Conservation (phyloP, 139 green algal species). For the Deuterostichococcus epilithicus region DNA sequence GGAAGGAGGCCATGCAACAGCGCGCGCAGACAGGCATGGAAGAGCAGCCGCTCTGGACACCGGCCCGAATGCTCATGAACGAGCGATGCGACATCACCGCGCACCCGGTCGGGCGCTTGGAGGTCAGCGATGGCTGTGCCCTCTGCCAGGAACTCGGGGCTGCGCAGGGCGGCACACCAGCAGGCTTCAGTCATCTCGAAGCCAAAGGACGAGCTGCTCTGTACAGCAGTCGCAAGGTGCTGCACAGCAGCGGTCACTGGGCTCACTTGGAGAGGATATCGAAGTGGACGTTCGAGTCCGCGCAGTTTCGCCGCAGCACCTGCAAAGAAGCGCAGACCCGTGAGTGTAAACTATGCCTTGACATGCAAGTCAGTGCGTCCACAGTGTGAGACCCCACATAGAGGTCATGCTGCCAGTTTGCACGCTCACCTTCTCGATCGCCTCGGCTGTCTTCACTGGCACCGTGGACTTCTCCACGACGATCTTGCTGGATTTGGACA, state of each 20-base stretch:
- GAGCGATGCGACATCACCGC: too few relatives aligned
- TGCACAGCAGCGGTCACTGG: slow-evolving; percentile 68
- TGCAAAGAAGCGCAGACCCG: slow-evolving; percentile 14
- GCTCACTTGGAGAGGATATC: slow-evolving; percentile 94
- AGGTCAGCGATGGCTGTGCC: slow-evolving; percentile 87
- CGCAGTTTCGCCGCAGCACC: slow-evolving; percentile 79
- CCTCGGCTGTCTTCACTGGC: slow-evolving; percentile 98
- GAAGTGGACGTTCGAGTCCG: slow-evolving; percentile 69
- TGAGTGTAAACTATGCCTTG: not conserved
- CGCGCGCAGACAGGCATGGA: too few relatives aligned
- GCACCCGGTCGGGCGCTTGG: slow-evolving; percentile 68
- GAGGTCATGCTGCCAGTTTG: too few relatives aligned
- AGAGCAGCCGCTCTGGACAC: too few relatives aligned
- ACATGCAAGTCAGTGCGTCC: too few relatives aligned
- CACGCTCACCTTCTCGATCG: slow-evolving; percentile 90
- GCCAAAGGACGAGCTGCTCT: too few relatives aligned
- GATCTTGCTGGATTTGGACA: slow-evolving; percentile 87
- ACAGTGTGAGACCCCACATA: too few relatives aligned
- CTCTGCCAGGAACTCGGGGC: slow-evolving; percentile 88
- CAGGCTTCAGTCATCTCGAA: not conserved
- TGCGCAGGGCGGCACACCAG: slow-evolving; percentile 39
- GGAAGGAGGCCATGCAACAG: too few relatives aligned
- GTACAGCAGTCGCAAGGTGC: not conserved
- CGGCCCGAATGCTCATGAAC: too few relatives aligned
- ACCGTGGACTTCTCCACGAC: slow-evolving; percentile 99